Evolutionary conservation across 2,329 filamentous ascomycete species (phyloP).

Genomic region (Verticillium zaregamsianum): DNA sequence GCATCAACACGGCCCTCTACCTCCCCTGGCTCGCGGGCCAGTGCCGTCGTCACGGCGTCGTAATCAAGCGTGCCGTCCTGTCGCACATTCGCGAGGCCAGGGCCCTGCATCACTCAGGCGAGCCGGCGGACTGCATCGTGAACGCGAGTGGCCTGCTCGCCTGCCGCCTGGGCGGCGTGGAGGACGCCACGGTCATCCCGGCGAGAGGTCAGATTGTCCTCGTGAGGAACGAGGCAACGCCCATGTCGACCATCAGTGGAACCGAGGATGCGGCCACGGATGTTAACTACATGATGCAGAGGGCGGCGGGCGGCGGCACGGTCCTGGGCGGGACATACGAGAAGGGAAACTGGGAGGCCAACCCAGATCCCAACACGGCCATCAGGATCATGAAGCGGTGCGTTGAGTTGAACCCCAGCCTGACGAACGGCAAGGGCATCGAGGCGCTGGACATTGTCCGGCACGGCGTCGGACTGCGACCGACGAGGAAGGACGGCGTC

Average conservation of each 20-base stretch:
- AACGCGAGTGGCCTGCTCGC: slow-evolving; percentile 69
- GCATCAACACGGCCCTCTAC: slow-evolving; percentile 71
- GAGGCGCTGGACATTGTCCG: slow-evolving; percentile 71
- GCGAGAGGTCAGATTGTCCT: slow-evolving; percentile 71
- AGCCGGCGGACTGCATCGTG: slow-evolving; percentile 56
- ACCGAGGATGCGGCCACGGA: slow-evolving; percentile 72
- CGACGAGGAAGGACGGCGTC: slow-evolving; percentile 68
- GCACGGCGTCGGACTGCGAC: slow-evolving; percentile 78
- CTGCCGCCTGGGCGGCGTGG: slow-evolving; percentile 62
- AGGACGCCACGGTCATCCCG: slow-evolving; percentile 59
- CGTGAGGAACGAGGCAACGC: slow-evolving; percentile 70
- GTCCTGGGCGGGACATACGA: slow-evolving; percentile 84
- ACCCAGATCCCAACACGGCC: slow-evolving; percentile 76
- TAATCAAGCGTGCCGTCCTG: slow-evolving; percentile 46
- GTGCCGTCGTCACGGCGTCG: slow-evolving; percentile 57
- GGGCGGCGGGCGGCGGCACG: slow-evolving; percentile 75
- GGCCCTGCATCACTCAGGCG: slow-evolving; percentile 51
- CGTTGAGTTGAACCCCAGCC: slow-evolving; percentile 58
- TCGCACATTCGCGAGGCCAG: slow-evolving; percentile 59
- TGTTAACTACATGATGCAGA: slow-evolving; percentile 75
- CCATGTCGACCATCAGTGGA: slow-evolving; percentile 68
- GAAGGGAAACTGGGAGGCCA: slow-evolving; percentile 72
- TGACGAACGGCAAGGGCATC: slow-evolving; percentile 63
- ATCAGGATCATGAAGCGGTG: slow-evolving; percentile 79
- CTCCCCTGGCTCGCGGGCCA: slow-evolving; percentile 66